Base-by-base conservation (phyloP, 768 basidiomycete genomes). In the Kwoniella shandongensis region DNA sequence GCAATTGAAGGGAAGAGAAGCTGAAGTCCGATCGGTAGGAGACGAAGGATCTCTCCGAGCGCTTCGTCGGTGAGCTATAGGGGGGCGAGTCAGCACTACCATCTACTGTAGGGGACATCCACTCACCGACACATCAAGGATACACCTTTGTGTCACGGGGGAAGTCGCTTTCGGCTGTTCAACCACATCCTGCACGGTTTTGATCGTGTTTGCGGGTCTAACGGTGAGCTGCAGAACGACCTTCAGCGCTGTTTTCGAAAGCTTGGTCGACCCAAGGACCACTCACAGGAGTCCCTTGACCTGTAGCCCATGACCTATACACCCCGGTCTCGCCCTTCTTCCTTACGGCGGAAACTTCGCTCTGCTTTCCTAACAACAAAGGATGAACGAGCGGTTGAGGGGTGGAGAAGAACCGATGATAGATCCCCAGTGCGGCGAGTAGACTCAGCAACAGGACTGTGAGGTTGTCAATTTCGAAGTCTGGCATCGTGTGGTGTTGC, bases 321-420 rank as follows among this genome's bases (percentile, higher is more conserved):
- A 92, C 80, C 0, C 90, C 89, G 66, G 89, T 91, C 78, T 93
- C 88, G 7, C 83, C 81, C 12, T 87, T 81, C 69, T 89, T 86
- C 51, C 92, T 80, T 3, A 92, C 89, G 47, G 86, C 81, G 12
- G 85, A 86, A 25, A 87, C 87, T 74, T 96, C 93, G 66, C 89
- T 90, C 81, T 97, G 92, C 47, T 91, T 80, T 6, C 92, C 91
- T 1, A 97, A 82, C 8, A 94, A 81, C 63, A 97, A 88, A n/a
- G 92, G 92, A 69, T 96, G 92, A 0, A 93, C 91, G 40, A 93
- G 83, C 3, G 76, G 73, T 11, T 57, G 17, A 8, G 70, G 67
- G 1, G 50, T 45, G 2, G 63, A 55, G 58, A 75, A 72, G 64
- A 71, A 65, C 10, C 72, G 59, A 30, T 57, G 48, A 42, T 68